Evolutionary conservation across 805 yeast species (phyloP).

Genomic region (Ogataea nitratoaversa): DNA sequence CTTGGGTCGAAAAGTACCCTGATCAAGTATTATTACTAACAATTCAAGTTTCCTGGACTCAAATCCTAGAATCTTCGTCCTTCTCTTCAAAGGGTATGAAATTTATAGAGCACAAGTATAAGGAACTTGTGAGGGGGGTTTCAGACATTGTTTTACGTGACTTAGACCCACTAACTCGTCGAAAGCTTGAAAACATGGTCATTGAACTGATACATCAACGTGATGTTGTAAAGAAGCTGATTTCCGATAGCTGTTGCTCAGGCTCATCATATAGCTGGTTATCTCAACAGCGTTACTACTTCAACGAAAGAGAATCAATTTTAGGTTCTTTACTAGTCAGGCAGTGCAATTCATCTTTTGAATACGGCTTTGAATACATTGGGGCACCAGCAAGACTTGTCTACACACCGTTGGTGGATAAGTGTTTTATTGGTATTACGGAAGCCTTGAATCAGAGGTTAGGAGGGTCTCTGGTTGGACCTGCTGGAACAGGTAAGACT

Average conservation of each 20-base stretch:
- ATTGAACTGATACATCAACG: conserved; percentile 64
- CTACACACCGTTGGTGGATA: conserved; percentile 65
- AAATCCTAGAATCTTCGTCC: conserved; percentile 38
- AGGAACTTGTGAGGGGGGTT: too few species aligned
- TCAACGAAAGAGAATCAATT: conserved; percentile 25
- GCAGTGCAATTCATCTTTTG: conserved; percentile 48
- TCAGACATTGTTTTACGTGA: conserved; percentile 31
- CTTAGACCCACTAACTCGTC: conserved; percentile 28
- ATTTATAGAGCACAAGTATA: too few species aligned
- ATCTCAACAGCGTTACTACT: conserved; percentile 48
- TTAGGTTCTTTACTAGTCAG: conserved; percentile 34
- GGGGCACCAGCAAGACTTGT: conserved; percentile 75
- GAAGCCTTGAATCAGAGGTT: conserved; percentile 67
- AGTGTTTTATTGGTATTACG: conserved; percentile 63
- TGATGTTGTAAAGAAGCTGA: conserved; percentile 29
- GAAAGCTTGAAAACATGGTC: conserved; percentile 54
- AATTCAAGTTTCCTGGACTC: conserved; percentile 56
- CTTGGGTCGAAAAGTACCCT: conserved; percentile 41
- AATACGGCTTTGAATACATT: conserved; percentile 78
- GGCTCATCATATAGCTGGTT: conserved; percentile 40
- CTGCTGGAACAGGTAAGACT: conserved; percentile 97
- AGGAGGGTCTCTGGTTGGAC: conserved; percentile 94
- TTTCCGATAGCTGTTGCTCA: not conserved
- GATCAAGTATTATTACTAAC: conserved; percentile 55
- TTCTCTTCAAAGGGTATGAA: too few species aligned